phyloP scores from a whole-genome alignment of 2,329 filamentous ascomycete genomes.

The Clonostachys solani region DNA sequence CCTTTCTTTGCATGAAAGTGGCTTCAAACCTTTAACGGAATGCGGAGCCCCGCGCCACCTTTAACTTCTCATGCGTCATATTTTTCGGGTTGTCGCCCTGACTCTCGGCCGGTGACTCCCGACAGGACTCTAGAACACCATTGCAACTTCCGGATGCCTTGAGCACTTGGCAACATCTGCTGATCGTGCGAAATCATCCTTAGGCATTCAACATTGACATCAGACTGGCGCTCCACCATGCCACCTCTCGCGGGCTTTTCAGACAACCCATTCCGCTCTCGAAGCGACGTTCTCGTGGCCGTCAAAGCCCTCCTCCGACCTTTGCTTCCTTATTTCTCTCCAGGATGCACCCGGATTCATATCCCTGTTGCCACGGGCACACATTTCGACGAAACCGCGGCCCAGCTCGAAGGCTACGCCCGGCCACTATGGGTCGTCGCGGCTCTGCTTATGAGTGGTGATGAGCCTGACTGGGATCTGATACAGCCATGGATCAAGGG shows the following conservation, averaged over 20 bases:
- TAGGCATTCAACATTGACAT: too few relatives aligned
- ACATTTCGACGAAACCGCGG: constrained; percentile 37
- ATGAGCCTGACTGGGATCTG: too few relatives aligned
- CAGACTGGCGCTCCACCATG: constrained; percentile 14
- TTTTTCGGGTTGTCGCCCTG: too few relatives aligned
- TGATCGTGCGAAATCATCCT: too few relatives aligned
- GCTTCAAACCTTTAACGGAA: too few relatives aligned
- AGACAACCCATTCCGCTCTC: constrained; percentile 28
- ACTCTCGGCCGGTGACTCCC: too few relatives aligned
- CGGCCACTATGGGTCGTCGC: constrained; percentile 29
- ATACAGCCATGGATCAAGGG: constrained; percentile 19
- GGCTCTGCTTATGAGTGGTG: constrained; percentile 8
- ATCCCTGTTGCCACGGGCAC: constrained; percentile 29
- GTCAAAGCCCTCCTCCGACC: constrained; percentile 25
- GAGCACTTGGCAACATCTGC: too few relatives aligned
- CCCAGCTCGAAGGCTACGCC: constrained; percentile 40
- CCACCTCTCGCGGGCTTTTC: constrained; percentile 31
- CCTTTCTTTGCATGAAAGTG: too few relatives aligned
- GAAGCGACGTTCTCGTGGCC: constrained; percentile 26
- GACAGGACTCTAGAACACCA: too few relatives aligned
- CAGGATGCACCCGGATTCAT: constrained; percentile 23
- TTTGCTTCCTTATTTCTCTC: constrained; percentile 24
- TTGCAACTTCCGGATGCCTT: too few relatives aligned
- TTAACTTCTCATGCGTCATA: too few relatives aligned
- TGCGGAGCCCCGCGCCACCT: too few relatives aligned